Evolutionary conservation across 2,329 filamentous ascomycete species (phyloP), one percentile per base, ranked within the genome.

Genomic region (Fusarium vanettenii): DNA sequence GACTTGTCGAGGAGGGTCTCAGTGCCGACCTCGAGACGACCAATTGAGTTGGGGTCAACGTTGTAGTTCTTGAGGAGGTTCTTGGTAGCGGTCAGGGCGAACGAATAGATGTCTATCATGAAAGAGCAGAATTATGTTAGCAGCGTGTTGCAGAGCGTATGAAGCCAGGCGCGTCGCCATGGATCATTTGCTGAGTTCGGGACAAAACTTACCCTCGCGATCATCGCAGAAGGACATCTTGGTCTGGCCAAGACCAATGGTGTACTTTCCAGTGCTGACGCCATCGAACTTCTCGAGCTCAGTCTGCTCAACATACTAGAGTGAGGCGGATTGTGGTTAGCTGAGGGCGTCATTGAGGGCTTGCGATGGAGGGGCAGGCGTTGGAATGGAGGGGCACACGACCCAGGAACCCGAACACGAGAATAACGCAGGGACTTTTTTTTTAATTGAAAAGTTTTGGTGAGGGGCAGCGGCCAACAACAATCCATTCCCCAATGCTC

Each of bases 201-300:
- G 59, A 70, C 66, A 61, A 68, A 76, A 71, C 59, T 74, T 84
- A 95, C 94, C 94, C 88, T 97, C 94, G 82, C 93, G 92, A 82
- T 97, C 94, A 85, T 97, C 94, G 84, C 94, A 96, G 87, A 97
- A 97, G 88, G 92, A 92, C 94, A 97, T 97, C 87, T 94, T 95
- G 82, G 93, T 96, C 89, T 97, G 94, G 80, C 94, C 94, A 67
- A 97, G 92, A 84, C 94, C 94, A 86, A 97, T 96, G 81, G 94
- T 97, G 89, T 97, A 97, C 87, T 97, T 97, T 78, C 94, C 94
- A 67, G 91, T 84, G 83, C 90, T 90, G 80, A 94, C 93, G 83
- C 93, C 94, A 90, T 97, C 94, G 86, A 95, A 94, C 86, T 94
- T 94, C 85, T 96, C 94, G 74, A 97, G 90, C 84, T 95, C 93